Evolutionary conservation across 2,329 filamentous ascomycete species (phyloP), one percentile per base, ranked within the genome.

Genomic region (Fusarium nematophilum): DNA sequence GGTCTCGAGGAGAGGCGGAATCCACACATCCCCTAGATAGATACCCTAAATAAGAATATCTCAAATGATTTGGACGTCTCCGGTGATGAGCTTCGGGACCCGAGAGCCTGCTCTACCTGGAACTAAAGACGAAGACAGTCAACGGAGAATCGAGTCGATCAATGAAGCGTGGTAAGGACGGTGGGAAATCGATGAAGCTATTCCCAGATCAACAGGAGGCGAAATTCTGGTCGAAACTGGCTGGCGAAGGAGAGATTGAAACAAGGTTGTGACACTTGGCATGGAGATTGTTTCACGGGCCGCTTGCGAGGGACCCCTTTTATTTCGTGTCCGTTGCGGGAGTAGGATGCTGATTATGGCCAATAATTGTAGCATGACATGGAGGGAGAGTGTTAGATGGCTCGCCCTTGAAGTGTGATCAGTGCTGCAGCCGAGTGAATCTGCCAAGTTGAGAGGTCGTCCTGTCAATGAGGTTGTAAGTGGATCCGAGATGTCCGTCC

Each of bases 231-330:
- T 11, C 9, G 42, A 43, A 21, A 25, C 43, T 11, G 40, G 61
- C 43, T 39, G 40, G 47, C 33, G 40, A 39, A 33, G 49, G 47
- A 21, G 30, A 14, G 15, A 18, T 40, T 27, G 36, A 26, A 39
- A 37, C n/a, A 15, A 33, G 33, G 49, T 15, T 47, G 43, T 5
- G 15, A 27, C 36, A 55, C 51, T 59, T 49, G 60, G 36, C 46
- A 36, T 26, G 44, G 13, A 25, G 39, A 37, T 29, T 43, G 60
- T 64, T 64, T 63, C 60, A 63, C 21, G 43, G 26, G 33, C 30
- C 59, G 56, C 57, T 64, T 57, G 63, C 30, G 31, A 57, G 33
- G 40, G 36, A 36, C 37, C 38, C 56, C 34, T 49, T 49, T 48
- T 27, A 36, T 49, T 30, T 42, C 51, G 46, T 39, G 45, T 64